A percentile compares a stretch with the other conserved stretches of the same genome.
Conservation (phyloP, 352 stramenopile species). For the Saprolegnia parasitica region DNA sequence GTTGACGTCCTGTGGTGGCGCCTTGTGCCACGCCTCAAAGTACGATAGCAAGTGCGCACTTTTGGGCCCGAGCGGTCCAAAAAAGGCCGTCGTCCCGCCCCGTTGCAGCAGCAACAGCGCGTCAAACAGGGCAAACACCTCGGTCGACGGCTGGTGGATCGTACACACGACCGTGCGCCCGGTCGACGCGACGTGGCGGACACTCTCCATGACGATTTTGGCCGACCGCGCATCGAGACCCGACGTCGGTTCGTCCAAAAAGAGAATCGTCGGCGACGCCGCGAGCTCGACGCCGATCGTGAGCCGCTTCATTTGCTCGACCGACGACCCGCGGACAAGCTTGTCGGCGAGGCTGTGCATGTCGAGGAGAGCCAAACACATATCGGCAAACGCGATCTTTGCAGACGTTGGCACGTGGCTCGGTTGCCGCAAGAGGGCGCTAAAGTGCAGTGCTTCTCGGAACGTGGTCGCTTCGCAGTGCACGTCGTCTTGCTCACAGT, state of each 20-base stretch:
- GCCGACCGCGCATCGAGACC: slow-evolving; percentile 47
- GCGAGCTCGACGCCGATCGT: slow-evolving; percentile 85
- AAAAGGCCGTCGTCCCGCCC: slow-evolving; percentile 44
- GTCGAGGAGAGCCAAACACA: slow-evolving; percentile 47
- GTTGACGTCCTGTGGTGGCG: slow-evolving; percentile 43
- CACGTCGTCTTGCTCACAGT: slow-evolving; percentile 31
- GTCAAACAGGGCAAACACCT: slow-evolving; percentile 59
- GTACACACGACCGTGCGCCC: slow-evolving; percentile 86
- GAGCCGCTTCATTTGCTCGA: slow-evolving; percentile 43
- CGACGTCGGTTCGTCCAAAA: slow-evolving; percentile 58
- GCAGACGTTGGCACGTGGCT: slow-evolving; percentile 29
- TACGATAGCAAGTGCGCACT: slow-evolving; percentile 46
- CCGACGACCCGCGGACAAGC: slow-evolving; percentile 37
- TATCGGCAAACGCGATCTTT: slow-evolving; percentile 42
- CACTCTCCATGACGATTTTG: slow-evolving; percentile 37
- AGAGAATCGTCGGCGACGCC: slow-evolving; percentile 63
- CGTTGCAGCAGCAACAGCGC: slow-evolving; percentile 54
- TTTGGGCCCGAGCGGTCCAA: slow-evolving; percentile 45
- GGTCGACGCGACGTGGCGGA: slow-evolving; percentile 54
- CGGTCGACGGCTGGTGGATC: slow-evolving; percentile 77
- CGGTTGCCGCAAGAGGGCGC: slow-evolving; percentile 31
- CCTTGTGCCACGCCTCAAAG: slow-evolving; percentile 31
- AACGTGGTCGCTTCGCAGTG: slow-evolving; percentile 30
- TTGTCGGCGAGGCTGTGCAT: slow-evolving; percentile 36
- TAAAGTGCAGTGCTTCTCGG: slow-evolving; percentile 22